Base-by-base conservation (phyloP, 1,139 yeast species). In the Magnusiomyces suaveolens region DNA sequence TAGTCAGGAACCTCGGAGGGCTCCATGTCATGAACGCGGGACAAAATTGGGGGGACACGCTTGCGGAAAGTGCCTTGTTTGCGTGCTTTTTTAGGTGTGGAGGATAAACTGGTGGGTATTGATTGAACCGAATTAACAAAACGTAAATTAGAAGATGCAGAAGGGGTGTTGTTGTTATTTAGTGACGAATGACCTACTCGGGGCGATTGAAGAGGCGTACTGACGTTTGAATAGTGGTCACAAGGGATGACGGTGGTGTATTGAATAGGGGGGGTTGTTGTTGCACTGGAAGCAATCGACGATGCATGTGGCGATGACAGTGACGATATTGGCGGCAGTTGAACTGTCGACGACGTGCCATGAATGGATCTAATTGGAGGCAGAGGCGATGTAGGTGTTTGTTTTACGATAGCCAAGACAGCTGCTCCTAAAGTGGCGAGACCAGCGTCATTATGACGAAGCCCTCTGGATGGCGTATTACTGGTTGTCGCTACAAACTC, bases 1-100 rank as follows among this genome's bases (percentile, higher is more conserved):
- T 78, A 90, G 69, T 92, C 97, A n/a, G 69, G 70, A 46, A 73
- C 58, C 57, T 70, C 67, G 72, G 80, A 60, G 48, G 60, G 53
- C 43, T 63, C 64, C 50, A 70, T 62, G 56, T 73, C 76, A 56
- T 73, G 76, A 48, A 73, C 75, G 32, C 67, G 61, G 41, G 68
- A 62, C 10, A 62, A 54, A 26, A 24, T 43, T 47, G 26, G 46
- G 18, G 55, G 21, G 3, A 38, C 36, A 4, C 57, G 50, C 10
- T 50, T 26, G 25, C 55, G 43, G 2, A 38, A 44, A 21, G 51
- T 29, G 33, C 12, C 12, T 29, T 6, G 33, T 29, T 29, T 29
- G n/a, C n/a, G n/a, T n/a, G n/a, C n/a, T n/a, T n/a, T n/a, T n/a
- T n/a, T n/a, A n/a, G n/a, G n/a, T n/a, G n/a, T n/a, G n/a, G n/a